Conservation (phyloP, 257 asterid genomes). For the Solanum piurae region DNA sequence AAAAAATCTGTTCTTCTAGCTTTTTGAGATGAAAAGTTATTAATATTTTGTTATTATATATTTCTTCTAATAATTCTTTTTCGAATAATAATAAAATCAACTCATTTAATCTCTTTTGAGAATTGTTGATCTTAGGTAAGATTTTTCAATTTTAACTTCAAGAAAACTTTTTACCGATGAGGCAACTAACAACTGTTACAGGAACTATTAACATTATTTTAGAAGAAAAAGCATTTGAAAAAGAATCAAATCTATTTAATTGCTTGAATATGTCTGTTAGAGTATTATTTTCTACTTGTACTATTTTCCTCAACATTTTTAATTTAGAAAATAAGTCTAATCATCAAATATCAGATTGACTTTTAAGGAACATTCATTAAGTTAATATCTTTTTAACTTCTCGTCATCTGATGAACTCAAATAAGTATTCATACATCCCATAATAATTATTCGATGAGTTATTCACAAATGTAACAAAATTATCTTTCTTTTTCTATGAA, state of each 20-base stretch:
- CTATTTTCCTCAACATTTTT: neutral
- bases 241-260: neutral
- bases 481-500: neutral
- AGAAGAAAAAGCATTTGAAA: neutral
- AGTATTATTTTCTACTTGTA: neutral
- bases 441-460: too few species aligned
- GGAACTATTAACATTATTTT: neutral
- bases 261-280: neutral
- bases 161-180: neutral
- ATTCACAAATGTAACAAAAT: neutral
- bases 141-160: neutral
- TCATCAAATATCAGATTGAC: neutral
- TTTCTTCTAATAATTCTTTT: neutral
- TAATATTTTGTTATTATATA: neutral
- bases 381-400: neutral
- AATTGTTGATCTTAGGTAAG: neutral
- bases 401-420: neutral
- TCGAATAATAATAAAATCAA: neutral
- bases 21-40: neutral
- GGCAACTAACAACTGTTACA: neutral
- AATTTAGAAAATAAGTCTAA: neutral
- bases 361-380: neutral
- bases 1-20: neutral
- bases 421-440: neutral
- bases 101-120: neutral